A percentile compares a stretch with the other conserved stretches of the same genome.
Evolutionary conservation across 2,329 filamentous ascomycete genomes (phyloP).

Genomic region (Ilyonectria mors-panacis): DNA sequence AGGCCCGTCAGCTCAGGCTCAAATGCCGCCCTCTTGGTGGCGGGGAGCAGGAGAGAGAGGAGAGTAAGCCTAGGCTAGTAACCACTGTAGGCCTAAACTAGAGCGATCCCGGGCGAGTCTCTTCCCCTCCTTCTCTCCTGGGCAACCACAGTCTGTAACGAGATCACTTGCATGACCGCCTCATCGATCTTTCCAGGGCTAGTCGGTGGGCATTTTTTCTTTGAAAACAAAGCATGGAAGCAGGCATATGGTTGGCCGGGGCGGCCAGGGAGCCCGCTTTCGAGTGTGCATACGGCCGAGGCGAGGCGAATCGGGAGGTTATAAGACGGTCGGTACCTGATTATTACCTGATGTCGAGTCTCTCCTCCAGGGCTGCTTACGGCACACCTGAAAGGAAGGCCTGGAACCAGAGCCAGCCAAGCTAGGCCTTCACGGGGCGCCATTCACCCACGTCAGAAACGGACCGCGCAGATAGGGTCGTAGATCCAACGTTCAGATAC

Average conservation of each 20-base stretch:
- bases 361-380: conserved; percentile 5
- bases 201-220: not conserved
- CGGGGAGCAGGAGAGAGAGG: not conserved
- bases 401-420: not conserved
- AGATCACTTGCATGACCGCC: not conserved
- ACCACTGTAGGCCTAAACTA: conserved; percentile 8
- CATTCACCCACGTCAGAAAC: not conserved
- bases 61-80: conserved; percentile 22
- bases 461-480: not conserved
- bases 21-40: conserved; percentile 18
- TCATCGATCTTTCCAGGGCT: not conserved
- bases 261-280: conserved; percentile 13
- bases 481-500: conserved; percentile 6
- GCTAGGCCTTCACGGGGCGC: conserved; percentile 1
- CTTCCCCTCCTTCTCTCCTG: conserved; percentile 1
- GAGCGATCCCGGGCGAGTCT: not conserved
- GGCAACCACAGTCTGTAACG: conserved; percentile 10
- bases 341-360: conserved; percentile 31
- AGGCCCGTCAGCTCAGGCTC: conserved; percentile 26
- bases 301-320: conserved; percentile 20
- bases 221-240: not conserved
- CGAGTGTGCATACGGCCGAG: conserved; percentile 19
- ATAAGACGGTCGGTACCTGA: conserved; percentile 29
- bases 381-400: conserved; percentile 1
- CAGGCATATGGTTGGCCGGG: conserved; percentile 10